Conservation (phyloP, 495 filamentous ascomycete species). For the Annulohypoxylon stygium region DNA sequence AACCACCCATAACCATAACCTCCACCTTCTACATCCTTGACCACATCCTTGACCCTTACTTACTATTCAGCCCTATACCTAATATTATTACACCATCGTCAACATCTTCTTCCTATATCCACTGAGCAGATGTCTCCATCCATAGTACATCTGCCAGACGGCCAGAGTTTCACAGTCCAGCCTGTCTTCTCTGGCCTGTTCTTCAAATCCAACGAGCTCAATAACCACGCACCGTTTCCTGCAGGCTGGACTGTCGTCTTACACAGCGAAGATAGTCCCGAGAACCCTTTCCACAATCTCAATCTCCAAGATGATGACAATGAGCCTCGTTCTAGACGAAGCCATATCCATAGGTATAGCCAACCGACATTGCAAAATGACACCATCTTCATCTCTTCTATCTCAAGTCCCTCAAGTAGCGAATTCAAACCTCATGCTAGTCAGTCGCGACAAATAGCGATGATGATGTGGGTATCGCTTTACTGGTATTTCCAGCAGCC, state of each 20-base stretch:
- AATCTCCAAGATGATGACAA: constrained; percentile 42
- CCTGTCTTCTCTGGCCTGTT: constrained; percentile 89
- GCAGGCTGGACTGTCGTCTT: constrained; percentile 90
- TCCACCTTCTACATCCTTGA: constrained; percentile 12
- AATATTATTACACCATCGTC: not conserved
- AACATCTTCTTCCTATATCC: constrained; percentile 13
- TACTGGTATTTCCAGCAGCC: constrained; percentile 97
- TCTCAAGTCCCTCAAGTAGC: constrained; percentile 81
- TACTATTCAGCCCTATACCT: not conserved
- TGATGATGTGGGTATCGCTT: constrained; percentile 95
- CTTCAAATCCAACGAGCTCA: constrained; percentile 86
- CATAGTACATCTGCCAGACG: constrained; percentile 81
- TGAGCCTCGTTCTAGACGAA: constrained; percentile 40
- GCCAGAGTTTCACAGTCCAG: constrained; percentile 81
- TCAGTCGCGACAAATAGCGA: constrained; percentile 86
- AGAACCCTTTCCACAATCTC: constrained; percentile 43
- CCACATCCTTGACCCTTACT: not conserved
- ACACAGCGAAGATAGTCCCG: constrained; percentile 73
- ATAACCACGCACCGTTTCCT: constrained; percentile 76
- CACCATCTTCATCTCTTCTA: constrained; percentile 88
- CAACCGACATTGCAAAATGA: constrained; percentile 81
- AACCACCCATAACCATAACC: constrained; percentile 20
- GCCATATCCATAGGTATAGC: constrained; percentile 73
- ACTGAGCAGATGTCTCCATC: constrained; percentile 55
- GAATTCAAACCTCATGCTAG: constrained; percentile 84